A percentile compares a stretch with the other conserved stretches of the same genome.
Conservation (phyloP, 768 basidiomycete genomes). For the Daedaleopsis sinensis region DNA sequence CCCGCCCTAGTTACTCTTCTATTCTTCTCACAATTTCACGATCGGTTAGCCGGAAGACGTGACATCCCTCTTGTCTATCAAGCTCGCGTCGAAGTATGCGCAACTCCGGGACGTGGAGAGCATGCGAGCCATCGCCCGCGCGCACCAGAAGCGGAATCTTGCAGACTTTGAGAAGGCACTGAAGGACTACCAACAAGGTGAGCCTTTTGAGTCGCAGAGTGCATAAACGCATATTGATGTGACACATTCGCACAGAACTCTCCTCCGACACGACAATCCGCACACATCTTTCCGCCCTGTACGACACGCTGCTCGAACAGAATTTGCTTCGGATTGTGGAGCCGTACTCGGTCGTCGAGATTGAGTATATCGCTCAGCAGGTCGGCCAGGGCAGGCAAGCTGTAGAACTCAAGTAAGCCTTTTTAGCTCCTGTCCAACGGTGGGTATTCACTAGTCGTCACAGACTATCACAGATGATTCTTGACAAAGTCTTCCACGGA, state of each 20-base stretch:
- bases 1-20: background rate
- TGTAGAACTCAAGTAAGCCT: conserved; percentile 88
- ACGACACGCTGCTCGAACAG: conserved; percentile 95
- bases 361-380: conserved; percentile 82
- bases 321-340: conserved; percentile 95
- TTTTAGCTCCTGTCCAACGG: background rate
- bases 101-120: conserved; percentile 89
- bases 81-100: conserved; percentile 86
- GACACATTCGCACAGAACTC: conserved; percentile 58
- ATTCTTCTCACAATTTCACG: background rate
- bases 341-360: conserved; percentile 91
- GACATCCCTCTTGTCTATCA: conserved; percentile 80
- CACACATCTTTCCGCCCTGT: conserved; percentile 89
- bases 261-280: conserved; percentile 96
- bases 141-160: conserved; percentile 90
- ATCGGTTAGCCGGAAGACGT: conserved; percentile 88
- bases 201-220: conserved; percentile 17
- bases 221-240: too few species aligned
- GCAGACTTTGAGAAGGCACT: conserved; percentile 88
- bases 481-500: conserved; percentile 92
- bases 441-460: background rate
- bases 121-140: conserved; percentile 92
- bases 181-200: conserved; percentile 83
- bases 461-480: conserved; percentile 96
- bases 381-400: conserved; percentile 87